These are phyloP conservation scores for Rhizoctonia solani DNA, from an alignment of 1,284 basidiomycete species.

Conservation along the genomic window DNA sequence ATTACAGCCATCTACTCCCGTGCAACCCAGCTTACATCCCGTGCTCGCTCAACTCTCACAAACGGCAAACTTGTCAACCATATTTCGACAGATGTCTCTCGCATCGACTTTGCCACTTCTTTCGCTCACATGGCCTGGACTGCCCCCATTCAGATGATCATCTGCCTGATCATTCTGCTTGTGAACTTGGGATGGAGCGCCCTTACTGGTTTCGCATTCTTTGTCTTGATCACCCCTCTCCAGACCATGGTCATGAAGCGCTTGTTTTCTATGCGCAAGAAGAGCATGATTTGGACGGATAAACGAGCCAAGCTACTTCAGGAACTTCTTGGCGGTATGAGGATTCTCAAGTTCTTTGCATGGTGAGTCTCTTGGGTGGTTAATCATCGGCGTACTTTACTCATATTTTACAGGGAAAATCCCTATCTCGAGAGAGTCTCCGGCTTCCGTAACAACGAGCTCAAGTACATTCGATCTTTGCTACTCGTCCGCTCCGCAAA, in stretches of 20 bases:
- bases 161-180: conserved; percentile 72
- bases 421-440: conserved; percentile 61
- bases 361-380: conserved; percentile 65
- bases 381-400: conserved; percentile 45
- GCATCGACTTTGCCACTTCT: conserved; percentile 64
- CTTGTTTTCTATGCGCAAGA: conserved; percentile 71
- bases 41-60: conserved; percentile 79
- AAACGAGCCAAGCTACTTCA: conserved; percentile 81
- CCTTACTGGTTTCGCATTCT: conserved; percentile 81
- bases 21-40: conserved; percentile 76
- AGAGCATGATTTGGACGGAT: conserved; percentile 88
- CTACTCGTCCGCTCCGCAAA: conserved; percentile 74
- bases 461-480: conserved; percentile 76
- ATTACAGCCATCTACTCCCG: conserved; percentile 88
- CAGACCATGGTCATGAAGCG: conserved; percentile 77
- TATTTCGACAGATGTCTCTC: conserved; percentile 89
- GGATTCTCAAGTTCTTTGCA: conserved; percentile 88
- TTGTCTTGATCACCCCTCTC: conserved; percentile 65
- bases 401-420: conserved; percentile 41
- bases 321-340: conserved; percentile 64
- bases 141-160: conserved; percentile 70
- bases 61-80: conserved; percentile 90
- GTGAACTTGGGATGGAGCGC: conserved; percentile 77
- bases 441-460: conserved; percentile 73
- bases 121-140: conserved; percentile 70